Evolutionary conservation across 495 filamentous ascomycete species (phyloP).

Genomic region (Hapsidospora chrysogenum): DNA sequence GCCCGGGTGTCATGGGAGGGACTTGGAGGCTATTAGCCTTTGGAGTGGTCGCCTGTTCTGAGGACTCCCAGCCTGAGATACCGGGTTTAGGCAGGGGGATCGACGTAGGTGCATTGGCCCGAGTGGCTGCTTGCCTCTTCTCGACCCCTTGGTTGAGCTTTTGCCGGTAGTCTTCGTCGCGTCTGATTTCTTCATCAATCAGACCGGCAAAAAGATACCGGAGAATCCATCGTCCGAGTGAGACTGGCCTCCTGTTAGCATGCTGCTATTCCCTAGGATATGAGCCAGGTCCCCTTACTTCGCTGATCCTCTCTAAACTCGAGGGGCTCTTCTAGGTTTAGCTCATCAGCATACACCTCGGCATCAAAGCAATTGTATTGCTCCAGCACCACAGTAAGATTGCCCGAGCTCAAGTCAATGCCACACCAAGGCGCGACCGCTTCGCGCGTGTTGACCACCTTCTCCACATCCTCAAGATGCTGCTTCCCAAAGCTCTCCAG

Average conservation of each 20-base stretch:
- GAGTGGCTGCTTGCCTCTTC: slow-evolving; percentile 34
- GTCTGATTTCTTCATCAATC: slow-evolving; percentile 73
- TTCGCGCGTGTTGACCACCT: slow-evolving; percentile 73
- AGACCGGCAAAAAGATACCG: slow-evolving; percentile 82
- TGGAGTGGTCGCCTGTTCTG: slow-evolving; percentile 37
- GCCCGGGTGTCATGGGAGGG: slow-evolving; percentile 49
- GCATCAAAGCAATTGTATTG: slow-evolving; percentile 96
- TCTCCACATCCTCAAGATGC: slow-evolving; percentile 81
- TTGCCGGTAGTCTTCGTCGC: slow-evolving; percentile 57
- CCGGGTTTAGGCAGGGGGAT: slow-evolving; percentile 51
- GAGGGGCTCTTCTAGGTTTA: slow-evolving; percentile 48
- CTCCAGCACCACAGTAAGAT: slow-evolving; percentile 77
- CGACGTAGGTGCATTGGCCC: slow-evolving; percentile 41
- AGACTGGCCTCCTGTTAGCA: slow-evolving; percentile 39
- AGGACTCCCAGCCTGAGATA: slow-evolving; percentile 28
- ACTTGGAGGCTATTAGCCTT: slow-evolving; percentile 41
- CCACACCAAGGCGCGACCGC: slow-evolving; percentile 90
- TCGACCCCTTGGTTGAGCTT: slow-evolving; percentile 43
- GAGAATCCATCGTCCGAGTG: slow-evolving; percentile 92
- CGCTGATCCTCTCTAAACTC: slow-evolving; percentile 89
- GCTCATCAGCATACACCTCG: slow-evolving; percentile 89
- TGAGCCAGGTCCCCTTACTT: slow-evolving; percentile 39
- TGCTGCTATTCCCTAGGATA: not conserved
- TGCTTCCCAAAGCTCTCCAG: slow-evolving; percentile 80
- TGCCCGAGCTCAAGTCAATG: slow-evolving; percentile 83